phyloP scores from a whole-genome alignment of 768 basidiomycete genomes.

The Melanogaster broomeanus region DNA sequence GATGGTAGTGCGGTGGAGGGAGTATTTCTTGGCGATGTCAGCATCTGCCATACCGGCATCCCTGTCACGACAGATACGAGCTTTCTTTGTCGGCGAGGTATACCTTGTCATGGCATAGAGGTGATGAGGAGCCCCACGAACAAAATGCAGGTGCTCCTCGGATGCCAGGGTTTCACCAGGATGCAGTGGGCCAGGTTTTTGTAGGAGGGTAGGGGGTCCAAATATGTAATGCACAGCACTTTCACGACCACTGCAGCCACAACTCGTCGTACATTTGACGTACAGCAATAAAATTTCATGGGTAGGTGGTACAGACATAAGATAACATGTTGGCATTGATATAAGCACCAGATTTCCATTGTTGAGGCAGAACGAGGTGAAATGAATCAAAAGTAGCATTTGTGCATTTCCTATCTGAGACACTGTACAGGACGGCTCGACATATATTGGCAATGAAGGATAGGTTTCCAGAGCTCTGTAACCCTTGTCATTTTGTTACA shows the following conservation, averaged over 20 bases:
- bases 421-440: no score
- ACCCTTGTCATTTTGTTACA: no score
- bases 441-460: no score
- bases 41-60: neutral
- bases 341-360: neutral
- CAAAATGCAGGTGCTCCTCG: neutral
- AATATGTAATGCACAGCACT: neutral
- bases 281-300: neutral
- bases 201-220: neutral
- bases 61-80: no score
- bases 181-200: neutral
- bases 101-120: neutral
- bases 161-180: neutral
- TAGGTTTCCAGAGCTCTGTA: no score
- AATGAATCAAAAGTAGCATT: no score
- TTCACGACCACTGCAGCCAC: neutral
- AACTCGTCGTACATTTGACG: neutral
- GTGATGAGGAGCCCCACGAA: neutral
- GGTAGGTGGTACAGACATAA: neutral
- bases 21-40: neutral
- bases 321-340: neutral
- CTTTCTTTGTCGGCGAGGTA: neutral
- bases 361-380: neutral
- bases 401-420: no score
- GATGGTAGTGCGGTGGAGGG: neutral